Evolutionary conservation across 306 rosid genomes (phyloP), one percentile per base, ranked within the genome.

Genomic region (Glycine tomentella): DNA sequence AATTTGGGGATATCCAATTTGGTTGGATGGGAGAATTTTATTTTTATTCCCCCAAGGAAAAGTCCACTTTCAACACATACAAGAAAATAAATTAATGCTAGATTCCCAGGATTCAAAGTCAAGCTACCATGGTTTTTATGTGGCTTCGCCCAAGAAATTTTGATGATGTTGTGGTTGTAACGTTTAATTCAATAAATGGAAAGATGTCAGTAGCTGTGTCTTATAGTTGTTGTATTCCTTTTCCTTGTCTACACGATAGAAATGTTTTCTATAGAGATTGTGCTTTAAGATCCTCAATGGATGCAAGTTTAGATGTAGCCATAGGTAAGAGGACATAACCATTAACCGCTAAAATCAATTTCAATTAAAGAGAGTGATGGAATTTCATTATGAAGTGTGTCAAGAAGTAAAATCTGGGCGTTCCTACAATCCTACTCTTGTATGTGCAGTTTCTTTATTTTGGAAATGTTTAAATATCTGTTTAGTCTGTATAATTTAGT

Each of bases 141-240:
- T 16, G 58, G 52, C 38, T 83, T 85, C 72, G 65, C 11, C 59
- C 72, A 66, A 71, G 77, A 56, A 78, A 38, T 38, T 38, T 38
- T 38, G 44, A 38, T 38, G 44, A 38, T 0, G 84, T 76, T 80
- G 38, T 69, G 64, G 74, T 75, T 83, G 69, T 82, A 84, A 69
- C 66, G 69, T 77, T 70, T 61, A 70, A 40, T 72, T 84, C 50
- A 74, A 66, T n/a, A 46, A 51, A 50, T 72, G 92, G 88, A 85
- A 68, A 70, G 86, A 74, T 70, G 67, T 75, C 66, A 65, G 56
- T 61, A 52, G 44, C 6, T 38, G 31, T 65, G 62, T 15, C 48
- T 72, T 33, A 36, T 6, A 84, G 79, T 74, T 65, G 80, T 53
- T 80, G 72, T 72, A 66, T 67, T 58, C 82, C 53, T 25, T 75